Base-by-base conservation (phyloP, 495 filamentous ascomycete genomes). In the Neurospora pannonica region DNA sequence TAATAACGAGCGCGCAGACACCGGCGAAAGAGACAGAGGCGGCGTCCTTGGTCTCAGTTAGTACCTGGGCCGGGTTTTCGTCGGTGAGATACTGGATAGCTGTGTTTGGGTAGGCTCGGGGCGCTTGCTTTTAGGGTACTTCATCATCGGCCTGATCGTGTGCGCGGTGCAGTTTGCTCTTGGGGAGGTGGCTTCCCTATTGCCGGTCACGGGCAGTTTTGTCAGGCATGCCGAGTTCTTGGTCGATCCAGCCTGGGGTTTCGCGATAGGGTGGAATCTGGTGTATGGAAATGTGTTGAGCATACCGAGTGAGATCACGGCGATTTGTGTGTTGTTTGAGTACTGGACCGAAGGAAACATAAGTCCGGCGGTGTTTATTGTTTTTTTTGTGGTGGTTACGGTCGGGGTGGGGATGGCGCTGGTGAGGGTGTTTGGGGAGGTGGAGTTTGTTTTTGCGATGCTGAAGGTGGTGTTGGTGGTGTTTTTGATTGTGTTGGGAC, bases 221-320 rank as follows among this genome's bases (percentile, higher is more conserved):
- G 86, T 88, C 2, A 77, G 92, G 28, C 93, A 94, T 74, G 88
- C 91, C 48, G 87, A 93, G 75, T 89, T 92, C 72, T 87, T 93
- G 62, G 89, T 94, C 70, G 91, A 94, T 76, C 91, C 91, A 39
- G 91, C 91, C 72, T 84, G 93, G 81, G 93, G 93, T 3, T 94
- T 97, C 75, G 91, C 93, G 48, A 90, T 95, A 75, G 93, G 93
- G 8, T 87, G 84, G 84, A 88, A 87, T 67, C 70, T 86, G 70
- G 86, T 87, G 2, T 88, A 88, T 73, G 85, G 85, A 38, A 85
- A 83, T 48, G 67, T 82, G 42, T 76, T 88, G 70, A 82, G 80
- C 28, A 87, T 91, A 17, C 89, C 90, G 6, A 85, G 84, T 77
- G 89, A 91, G 80, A 88, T 90, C 48, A 87, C 88, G n/a, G 89